phyloP scores from a whole-genome alignment of 2,329 filamentous ascomycete genomes.

The Pezicula neosporulosa region DNA sequence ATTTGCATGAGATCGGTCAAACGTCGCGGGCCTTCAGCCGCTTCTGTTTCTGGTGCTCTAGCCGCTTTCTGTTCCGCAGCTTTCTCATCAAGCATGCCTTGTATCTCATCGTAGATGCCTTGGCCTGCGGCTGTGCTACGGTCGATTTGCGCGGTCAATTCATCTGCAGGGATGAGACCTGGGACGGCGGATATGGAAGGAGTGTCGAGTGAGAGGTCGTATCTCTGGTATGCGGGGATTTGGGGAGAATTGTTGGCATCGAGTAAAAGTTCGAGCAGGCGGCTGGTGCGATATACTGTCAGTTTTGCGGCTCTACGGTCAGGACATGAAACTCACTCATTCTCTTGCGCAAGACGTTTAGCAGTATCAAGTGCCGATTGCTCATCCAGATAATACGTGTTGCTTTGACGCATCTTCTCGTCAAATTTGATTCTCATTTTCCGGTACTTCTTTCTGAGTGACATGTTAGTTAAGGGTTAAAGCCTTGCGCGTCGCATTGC shows the following conservation, averaged over 20 bases:
- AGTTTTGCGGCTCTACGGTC: not conserved
- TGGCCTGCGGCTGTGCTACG: slow-evolving; percentile 21
- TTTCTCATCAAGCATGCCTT: slow-evolving; percentile 20
- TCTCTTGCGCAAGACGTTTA: slow-evolving; percentile 82
- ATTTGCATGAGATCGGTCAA: slow-evolving; percentile 22
- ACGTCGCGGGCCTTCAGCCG: slow-evolving; percentile 18
- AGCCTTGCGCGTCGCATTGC: slow-evolving; percentile 28
- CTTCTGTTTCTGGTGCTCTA: slow-evolving; percentile 1
- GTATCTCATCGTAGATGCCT: slow-evolving; percentile 23
- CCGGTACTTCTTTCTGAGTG: slow-evolving; percentile 90
- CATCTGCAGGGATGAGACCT: slow-evolving; percentile 20
- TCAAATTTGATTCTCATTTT: slow-evolving; percentile 84
- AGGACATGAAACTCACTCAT: slow-evolving; percentile 64
- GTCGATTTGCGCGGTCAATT: slow-evolving; percentile 17
- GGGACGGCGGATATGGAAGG: slow-evolving; percentile 19
- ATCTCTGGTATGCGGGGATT: slow-evolving; percentile 70
- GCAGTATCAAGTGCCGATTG: slow-evolving; percentile 77
- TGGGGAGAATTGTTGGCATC: slow-evolving; percentile 85
- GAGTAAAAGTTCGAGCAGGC: slow-evolving; percentile 81
- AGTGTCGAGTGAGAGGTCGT: slow-evolving; percentile 55
- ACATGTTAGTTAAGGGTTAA: slow-evolving; percentile 44
- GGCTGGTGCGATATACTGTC: slow-evolving; percentile 47
- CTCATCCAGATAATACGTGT: slow-evolving; percentile 77
- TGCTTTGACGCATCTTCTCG: slow-evolving; percentile 73
- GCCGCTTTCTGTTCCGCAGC: slow-evolving; percentile 6